These are phyloP conservation scores for Colletotrichum melonis DNA, from an alignment of 2,329 filamentous ascomycete species.

Conservation along the genomic window DNA sequence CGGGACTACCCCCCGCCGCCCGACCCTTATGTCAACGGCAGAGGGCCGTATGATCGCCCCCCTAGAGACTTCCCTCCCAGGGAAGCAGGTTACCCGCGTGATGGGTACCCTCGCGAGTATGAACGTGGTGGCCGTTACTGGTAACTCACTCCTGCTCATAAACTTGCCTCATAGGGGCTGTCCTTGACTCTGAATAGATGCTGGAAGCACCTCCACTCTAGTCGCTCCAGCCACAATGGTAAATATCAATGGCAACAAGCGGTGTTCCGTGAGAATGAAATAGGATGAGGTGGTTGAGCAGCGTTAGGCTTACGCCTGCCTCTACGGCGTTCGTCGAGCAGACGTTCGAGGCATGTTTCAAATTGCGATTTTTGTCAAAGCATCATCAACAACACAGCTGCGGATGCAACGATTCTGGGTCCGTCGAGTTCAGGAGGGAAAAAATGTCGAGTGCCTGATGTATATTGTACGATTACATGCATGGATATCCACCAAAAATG, in stretches of 20 bases:
- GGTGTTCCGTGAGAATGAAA: not conserved
- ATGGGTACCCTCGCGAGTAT: conserved; percentile 60
- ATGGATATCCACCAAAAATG: conserved; percentile 24
- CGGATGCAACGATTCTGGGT: not conserved
- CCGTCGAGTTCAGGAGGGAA: not conserved
- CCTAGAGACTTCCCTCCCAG: conserved; percentile 62
- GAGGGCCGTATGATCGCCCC: conserved; percentile 63
- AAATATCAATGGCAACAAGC: not conserved
- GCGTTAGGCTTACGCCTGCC: not conserved
- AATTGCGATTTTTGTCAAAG: not conserved
- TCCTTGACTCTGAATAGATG: conserved; percentile 37
- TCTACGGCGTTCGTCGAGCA: too few species aligned
- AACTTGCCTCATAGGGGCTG: conserved; percentile 30
- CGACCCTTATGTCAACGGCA: conserved; percentile 69
- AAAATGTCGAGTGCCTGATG: not conserved
- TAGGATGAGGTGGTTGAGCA: not conserved
- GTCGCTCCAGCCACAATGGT: not conserved
- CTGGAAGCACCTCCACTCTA: conserved; percentile 12
- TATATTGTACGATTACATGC: conserved; percentile 30
- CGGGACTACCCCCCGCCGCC: conserved; percentile 74
- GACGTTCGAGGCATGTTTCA: not conserved
- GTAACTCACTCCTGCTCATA: conserved; percentile 48
- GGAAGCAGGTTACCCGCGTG: conserved; percentile 60
- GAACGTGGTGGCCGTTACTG: conserved; percentile 63
- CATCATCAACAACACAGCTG: not conserved